Evolutionary conservation across 140 eudicot genomes (phyloP).

Genomic region (Ambrosia hybrid): DNA sequence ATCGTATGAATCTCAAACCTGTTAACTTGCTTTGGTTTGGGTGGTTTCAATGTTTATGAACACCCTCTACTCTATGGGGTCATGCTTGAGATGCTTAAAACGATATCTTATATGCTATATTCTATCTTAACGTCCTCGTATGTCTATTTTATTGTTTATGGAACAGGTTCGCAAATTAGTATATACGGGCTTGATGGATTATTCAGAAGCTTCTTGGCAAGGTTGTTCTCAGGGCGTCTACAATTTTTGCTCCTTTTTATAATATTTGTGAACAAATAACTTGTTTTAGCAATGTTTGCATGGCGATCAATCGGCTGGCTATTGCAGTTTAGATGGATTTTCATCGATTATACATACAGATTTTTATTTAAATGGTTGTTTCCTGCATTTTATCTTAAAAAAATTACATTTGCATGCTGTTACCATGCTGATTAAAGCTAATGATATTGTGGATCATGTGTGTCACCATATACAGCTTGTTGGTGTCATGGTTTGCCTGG

Average conservation of each 20-base stretch:
- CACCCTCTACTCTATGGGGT: neutral
- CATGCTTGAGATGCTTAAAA: neutral
- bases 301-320: neutral
- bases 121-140: neutral
- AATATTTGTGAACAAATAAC: slow-evolving; percentile 17
- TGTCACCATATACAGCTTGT: neutral
- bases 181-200: slow-evolving; percentile 15
- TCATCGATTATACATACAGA: neutral
- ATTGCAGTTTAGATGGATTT: slow-evolving; percentile 1
- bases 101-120: neutral
- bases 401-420: neutral
- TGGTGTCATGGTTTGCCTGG: too few relatives aligned
- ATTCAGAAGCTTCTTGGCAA: slow-evolving; percentile 17
- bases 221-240: slow-evolving; percentile 21
- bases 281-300: slow-evolving; percentile 14
- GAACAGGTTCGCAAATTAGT: slow-evolving; percentile 18
- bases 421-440: neutral
- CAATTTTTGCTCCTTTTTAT: slow-evolving; percentile 18
- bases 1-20: neutral
- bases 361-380: too few relatives aligned
- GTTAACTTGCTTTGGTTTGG: neutral
- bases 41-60: neutral
- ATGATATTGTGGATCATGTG: neutral
- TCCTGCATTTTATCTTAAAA: too few relatives aligned
- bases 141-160: slow-evolving; percentile 7